Conservation (phyloP, 1,284 basidiomycete genomes). For the Ganoderma resinaceum region DNA sequence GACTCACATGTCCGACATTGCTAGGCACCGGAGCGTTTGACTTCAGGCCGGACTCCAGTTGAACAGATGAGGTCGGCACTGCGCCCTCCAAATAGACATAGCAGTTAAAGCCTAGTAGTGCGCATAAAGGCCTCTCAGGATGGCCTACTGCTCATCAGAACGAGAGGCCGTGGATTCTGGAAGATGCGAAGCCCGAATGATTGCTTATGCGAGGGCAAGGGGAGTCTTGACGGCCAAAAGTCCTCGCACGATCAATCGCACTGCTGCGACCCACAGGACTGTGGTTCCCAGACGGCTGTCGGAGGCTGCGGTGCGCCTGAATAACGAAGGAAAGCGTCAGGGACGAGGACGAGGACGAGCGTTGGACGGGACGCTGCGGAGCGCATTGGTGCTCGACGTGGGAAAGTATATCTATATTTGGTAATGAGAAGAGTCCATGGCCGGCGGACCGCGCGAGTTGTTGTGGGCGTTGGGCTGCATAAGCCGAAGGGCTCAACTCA, state of each 20-base stretch:
- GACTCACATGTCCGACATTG: not conserved
- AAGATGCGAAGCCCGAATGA: not conserved
- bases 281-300: not conserved
- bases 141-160: not conserved
- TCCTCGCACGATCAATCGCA: conserved; percentile 8
- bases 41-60: not conserved
- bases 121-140: not conserved
- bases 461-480: not conserved
- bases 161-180: not conserved
- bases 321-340: not conserved
- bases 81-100: not conserved
- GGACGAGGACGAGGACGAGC: not conserved
- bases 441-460: conserved; percentile 6
- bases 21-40: not conserved
- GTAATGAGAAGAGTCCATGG: not conserved
- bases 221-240: not conserved
- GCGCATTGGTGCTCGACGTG: not conserved
- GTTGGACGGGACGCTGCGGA: not conserved
- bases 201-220: not conserved
- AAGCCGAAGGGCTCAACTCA: not conserved
- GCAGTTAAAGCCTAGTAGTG: not conserved
- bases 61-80: not conserved
- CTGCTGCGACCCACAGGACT: not conserved
- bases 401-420: not conserved
- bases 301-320: not conserved